Percentiles rank a stretch among this genome's conserved stretches.
phyloP scores from a whole-genome alignment of 116 monocot genomes.

The Iris pallida region DNA sequence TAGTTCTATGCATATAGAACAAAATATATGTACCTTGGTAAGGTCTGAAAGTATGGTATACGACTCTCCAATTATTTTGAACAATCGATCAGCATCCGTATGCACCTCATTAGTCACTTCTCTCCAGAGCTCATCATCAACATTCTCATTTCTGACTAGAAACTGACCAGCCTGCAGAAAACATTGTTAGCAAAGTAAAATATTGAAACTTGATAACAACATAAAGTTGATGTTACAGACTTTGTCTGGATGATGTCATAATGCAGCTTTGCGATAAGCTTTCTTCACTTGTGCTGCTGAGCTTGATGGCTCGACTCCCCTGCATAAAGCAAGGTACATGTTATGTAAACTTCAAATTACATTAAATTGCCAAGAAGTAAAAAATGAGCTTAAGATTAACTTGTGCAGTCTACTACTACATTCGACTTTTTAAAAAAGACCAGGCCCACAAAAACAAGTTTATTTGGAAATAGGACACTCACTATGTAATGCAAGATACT shows the following conservation, averaged over 20 bases:
- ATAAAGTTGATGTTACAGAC: constrained; percentile 16
- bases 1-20: neutral
- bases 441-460: neutral
- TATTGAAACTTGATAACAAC: neutral
- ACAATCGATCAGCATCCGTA: constrained; percentile 66
- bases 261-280: constrained; percentile 80
- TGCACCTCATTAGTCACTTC: constrained; percentile 56
- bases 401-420: neutral
- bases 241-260: constrained; percentile 95
- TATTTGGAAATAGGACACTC: neutral
- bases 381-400: neutral
- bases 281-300: constrained; percentile 77
- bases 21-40: constrained; percentile 42
- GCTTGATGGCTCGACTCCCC: constrained; percentile 70
- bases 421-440: neutral
- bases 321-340: constrained; percentile 19
- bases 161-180: constrained; percentile 67
- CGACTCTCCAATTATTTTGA: constrained; percentile 86
- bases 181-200: constrained; percentile 7
- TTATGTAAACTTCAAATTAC: neutral
- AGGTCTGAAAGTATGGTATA: constrained; percentile 70
- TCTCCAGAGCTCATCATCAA: constrained; percentile 68
- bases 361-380: neutral
- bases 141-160: constrained; percentile 53
- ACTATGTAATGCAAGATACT: neutral